phyloP scores from a whole-genome alignment of 2,329 filamentous ascomycete species.

The Erysiphe pulchra region DNA sequence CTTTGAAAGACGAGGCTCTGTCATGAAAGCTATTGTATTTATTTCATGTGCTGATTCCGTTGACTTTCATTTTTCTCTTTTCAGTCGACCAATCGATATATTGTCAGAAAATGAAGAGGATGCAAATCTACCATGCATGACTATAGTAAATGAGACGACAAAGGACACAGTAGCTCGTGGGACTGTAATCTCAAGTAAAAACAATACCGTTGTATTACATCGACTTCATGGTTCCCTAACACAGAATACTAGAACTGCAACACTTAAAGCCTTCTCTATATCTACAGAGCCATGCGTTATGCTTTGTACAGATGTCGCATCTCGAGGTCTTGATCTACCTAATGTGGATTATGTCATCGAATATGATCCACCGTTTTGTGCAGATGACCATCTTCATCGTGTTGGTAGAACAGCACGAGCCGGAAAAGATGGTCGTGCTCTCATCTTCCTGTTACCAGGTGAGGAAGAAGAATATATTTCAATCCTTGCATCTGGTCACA shows the following conservation, averaged over 20 bases:
- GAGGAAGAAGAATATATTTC: slow-evolving; percentile 75
- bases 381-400: slow-evolving; percentile 81
- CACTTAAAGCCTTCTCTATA: slow-evolving; percentile 53
- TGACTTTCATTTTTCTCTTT: slow-evolving; percentile 80
- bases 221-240: slow-evolving; percentile 79
- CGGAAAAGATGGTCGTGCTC: slow-evolving; percentile 62
- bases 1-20: slow-evolving; percentile 66
- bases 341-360: slow-evolving; percentile 89
- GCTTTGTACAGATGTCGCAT: slow-evolving; percentile 85
- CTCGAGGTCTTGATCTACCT: slow-evolving; percentile 81
- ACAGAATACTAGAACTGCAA: slow-evolving; percentile 68
- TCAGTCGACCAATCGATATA: slow-evolving; percentile 19
- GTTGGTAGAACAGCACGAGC: slow-evolving; percentile 88
- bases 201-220: slow-evolving; percentile 57
- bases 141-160: slow-evolving; percentile 15
- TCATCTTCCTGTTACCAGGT: slow-evolving; percentile 75
- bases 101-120: slow-evolving; percentile 12
- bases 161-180: slow-evolving; percentile 41
- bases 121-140: slow-evolving; percentile 11
- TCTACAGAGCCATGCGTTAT: slow-evolving; percentile 56
- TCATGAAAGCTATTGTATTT: slow-evolving; percentile 94
- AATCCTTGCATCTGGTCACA: slow-evolving; percentile 17
- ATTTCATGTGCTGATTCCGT: slow-evolving; percentile 93
- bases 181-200: slow-evolving; percentile 45
- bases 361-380: slow-evolving; percentile 84